Evolutionary conservation across 345 rosid genomes (phyloP), one percentile per base, ranked within the genome.

Genomic region (Mangifera indica): DNA sequence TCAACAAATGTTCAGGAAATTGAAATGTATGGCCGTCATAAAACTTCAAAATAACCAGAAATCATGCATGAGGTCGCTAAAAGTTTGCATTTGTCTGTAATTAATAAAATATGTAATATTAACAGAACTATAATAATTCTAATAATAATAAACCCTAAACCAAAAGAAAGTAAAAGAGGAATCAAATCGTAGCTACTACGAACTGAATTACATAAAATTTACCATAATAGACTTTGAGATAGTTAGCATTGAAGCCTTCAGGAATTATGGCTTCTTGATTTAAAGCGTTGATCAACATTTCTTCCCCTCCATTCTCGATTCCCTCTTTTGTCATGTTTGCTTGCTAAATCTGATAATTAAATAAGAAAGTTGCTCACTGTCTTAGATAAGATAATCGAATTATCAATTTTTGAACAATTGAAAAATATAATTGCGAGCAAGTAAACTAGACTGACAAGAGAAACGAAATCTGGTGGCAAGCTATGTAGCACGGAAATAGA

Each of bases 211-310:
- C 4, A 22, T n/a, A 51, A 21, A 63, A 74, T 69, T 75, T 81
- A 86, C 97, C 93, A 13, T 93, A 93, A 80, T 89, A 93, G 51
- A 87, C 83, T 73, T 79, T 76, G 74, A 88, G 96, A 80, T 87
- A 75, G 70, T 86, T 85, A 51, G 81, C 61, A 70, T 91, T 82
- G 78, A 91, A 87, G 42, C 79, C 92, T 20, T 83, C 78, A 8
- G 78, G 83, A n/a, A 80, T 66, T 25, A 60, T 62, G 53, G 73
- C 79, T 51, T 32, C 77, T 49, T 73, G 74, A 62, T 56, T 78
- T n/a, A 68, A 69, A 51, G 59, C 80, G 59, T 87, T 95, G 44
- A 90, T 85, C 78, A 71, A 25, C 97, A 86, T 84, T 49, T 73
- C 89, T 0, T 87, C 97, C 59, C 84, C 78, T 59, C 74, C 82